Evolutionary conservation across 1,284 basidiomycete genomes (phyloP), one percentile per base, ranked within the genome.

Genomic region (Ganoderma resinaceum): DNA sequence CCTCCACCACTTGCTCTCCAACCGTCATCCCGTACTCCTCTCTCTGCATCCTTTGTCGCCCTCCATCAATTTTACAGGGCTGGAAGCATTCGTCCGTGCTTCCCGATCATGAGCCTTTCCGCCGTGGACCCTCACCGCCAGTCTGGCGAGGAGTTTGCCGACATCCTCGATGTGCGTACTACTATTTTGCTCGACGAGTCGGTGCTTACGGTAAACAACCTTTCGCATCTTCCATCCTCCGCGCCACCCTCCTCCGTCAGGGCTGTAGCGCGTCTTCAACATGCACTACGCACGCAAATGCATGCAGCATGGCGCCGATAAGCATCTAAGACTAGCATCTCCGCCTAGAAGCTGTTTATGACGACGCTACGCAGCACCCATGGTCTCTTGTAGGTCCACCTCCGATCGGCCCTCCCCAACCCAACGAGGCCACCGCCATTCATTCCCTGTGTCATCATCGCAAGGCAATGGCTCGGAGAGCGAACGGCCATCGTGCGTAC

Each of bases 381-480:
- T 57, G 29, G 55, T 57, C 55, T 20, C 31, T 38, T 59, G 57
- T 59, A 59, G 57, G 57, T 59, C 57, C 57, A 59, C 37, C 57
- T 59, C 57, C 57, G 57, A 59, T 38, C 57, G 33, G 2, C 11
- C 57, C 57, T 23, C 57, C 33, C 57, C 35, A 23, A 26, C 35
- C 37, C 37, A 12, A 40, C 16, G 37, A 11, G n/a, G n/a, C 6
- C 11, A 46, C n/a, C 43, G n/a, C n/a, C 5, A 46, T 46, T 23
- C n/a, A 23, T 46, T 46, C n/a, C 43, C 38, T 11, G 11, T 11
- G n/a, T n/a, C n/a, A 46, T n/a, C n/a, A 46, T 46, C 8, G n/a
- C 43, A 18, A 9, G 43, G n/a, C n/a, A 11, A 23, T 46, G 9
- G n/a, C n/a, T 3, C 12, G 37, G n/a, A 59, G 37, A 35, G 35